Evolutionary conservation across 352 stramenopile genomes (phyloP).

Genomic region (Globisporangium canariense): DNA sequence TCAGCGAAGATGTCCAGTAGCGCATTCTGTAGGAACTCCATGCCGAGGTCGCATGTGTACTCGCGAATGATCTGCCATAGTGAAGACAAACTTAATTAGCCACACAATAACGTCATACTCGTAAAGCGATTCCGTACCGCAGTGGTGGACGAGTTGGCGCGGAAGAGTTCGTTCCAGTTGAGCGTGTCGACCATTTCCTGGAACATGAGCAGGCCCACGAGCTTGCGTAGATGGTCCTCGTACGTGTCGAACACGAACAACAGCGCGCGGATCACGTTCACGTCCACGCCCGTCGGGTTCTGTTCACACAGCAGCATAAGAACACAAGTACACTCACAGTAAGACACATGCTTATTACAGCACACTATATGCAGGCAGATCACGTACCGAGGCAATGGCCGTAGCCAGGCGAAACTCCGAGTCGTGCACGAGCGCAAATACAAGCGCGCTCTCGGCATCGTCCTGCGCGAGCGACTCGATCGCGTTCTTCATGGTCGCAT

Average conservation of each 20-base stretch:
- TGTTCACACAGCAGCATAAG: slow-evolving; percentile 1
- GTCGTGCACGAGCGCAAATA: slow-evolving; percentile 78
- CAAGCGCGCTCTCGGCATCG: slow-evolving; percentile 62
- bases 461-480: slow-evolving; percentile 64
- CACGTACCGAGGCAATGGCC: slow-evolving; percentile 44
- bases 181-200: slow-evolving; percentile 73
- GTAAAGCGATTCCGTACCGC: slow-evolving; percentile 26
- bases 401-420: slow-evolving; percentile 70
- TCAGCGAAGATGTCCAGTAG: slow-evolving; percentile 50
- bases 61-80: slow-evolving; percentile 54
- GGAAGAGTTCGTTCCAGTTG: slow-evolving; percentile 84
- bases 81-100: not conserved
- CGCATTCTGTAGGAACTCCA: slow-evolving; percentile 60
- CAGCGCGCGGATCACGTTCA: slow-evolving; percentile 61
- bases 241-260: slow-evolving; percentile 71
- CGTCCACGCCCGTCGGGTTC: slow-evolving; percentile 32
- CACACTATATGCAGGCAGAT: not conserved
- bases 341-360: not conserved
- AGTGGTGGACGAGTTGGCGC: slow-evolving; percentile 71
- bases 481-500: slow-evolving; percentile 56
- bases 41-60: slow-evolving; percentile 70
- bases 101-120: not conserved
- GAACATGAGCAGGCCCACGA: slow-evolving; percentile 69
- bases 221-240: slow-evolving; percentile 70
- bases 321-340: slow-evolving; percentile 1